A percentile compares a stretch with the other conserved stretches of the same genome.
These are phyloP conservation scores for Beauveria rudraprayagi DNA, from an alignment of 2,329 filamentous ascomycete species.

Conservation along the genomic window DNA sequence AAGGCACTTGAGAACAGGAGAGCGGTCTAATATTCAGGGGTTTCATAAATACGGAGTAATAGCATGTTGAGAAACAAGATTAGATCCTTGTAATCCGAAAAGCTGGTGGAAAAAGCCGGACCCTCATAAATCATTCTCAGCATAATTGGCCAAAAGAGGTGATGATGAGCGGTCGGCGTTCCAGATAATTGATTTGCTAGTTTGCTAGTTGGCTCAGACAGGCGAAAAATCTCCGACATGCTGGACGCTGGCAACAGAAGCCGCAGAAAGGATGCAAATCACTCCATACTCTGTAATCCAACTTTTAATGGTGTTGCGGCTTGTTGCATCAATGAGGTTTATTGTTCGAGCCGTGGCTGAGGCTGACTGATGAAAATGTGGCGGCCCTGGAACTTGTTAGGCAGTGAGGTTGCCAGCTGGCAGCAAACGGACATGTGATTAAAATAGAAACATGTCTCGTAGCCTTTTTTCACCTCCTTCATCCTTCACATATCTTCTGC, in stretches of 20 bases:
- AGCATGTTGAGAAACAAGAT: background rate
- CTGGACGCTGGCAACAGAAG: background rate
- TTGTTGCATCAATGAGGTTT: slow-evolving; percentile 1
- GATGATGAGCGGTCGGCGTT: too few species aligned
- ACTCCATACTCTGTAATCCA: background rate
- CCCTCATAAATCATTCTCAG: background rate
- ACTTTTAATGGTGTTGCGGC: background rate
- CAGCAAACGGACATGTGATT: background rate
- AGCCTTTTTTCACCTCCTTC: background rate
- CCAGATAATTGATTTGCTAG: too few species aligned
- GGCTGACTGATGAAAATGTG: background rate
- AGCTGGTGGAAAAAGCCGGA: background rate
- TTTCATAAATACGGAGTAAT: too few species aligned
- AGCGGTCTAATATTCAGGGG: too few species aligned
- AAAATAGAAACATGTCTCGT: background rate
- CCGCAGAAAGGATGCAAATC: too few species aligned
- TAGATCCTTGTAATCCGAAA: background rate
- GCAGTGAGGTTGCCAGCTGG: background rate
- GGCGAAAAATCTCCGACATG: background rate
- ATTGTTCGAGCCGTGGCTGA: background rate
- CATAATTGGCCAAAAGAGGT: background rate
- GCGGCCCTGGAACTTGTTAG: background rate
- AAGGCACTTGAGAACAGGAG: too few species aligned
- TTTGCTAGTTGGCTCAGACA: background rate
- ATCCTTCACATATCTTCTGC: background rate